Percentiles rank a stretch among this genome's conserved stretches.
Conservation (phyloP, 2,329 filamentous ascomycete species). For the Trichothecium sympodiale region DNA sequence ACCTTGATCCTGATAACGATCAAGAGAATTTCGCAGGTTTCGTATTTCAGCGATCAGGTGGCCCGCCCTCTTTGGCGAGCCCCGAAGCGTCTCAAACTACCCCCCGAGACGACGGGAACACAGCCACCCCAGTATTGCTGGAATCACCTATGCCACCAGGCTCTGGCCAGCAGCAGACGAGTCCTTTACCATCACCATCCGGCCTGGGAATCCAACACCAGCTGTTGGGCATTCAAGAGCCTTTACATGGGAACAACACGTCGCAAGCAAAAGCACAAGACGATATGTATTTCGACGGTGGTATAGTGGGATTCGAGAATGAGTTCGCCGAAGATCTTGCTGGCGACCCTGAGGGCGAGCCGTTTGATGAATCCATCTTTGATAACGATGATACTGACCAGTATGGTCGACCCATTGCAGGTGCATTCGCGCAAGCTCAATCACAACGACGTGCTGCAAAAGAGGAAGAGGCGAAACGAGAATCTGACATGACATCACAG, state of each 20-base stretch:
- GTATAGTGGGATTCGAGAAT: constrained; percentile 36
- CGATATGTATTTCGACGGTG: constrained; percentile 62
- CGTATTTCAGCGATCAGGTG: constrained; percentile 43
- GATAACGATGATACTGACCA: constrained; percentile 55
- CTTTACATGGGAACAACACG: constrained; percentile 16
- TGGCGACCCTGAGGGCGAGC: constrained; percentile 31
- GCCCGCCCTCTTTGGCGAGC: constrained; percentile 8
- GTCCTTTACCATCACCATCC: constrained; percentile 9
- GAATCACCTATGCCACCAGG: constrained; percentile 2
- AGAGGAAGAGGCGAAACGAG: constrained; percentile 23
- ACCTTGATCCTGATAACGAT: constrained; percentile 38
- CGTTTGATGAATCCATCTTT: constrained; percentile 65
- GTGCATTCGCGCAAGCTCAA: constrained; percentile 43
- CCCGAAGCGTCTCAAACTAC: constrained; percentile 14
- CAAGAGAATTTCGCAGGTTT: constrained; percentile 53
- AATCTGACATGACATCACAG: constrained; percentile 35
- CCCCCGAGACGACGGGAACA: constrained; percentile 36
- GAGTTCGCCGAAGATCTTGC: constrained; percentile 36
- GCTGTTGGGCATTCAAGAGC: constrained; percentile 7
- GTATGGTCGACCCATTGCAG: constrained; percentile 49
- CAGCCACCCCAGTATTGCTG: constrained; percentile 1
- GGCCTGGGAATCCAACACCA: constrained; percentile 34
- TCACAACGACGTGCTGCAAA: constrained; percentile 27
- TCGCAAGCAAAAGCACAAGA: constrained; percentile 28
- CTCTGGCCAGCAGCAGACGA: constrained; percentile 1